Evolutionary conservation across 2,329 filamentous ascomycete species (phyloP).

Genomic region (Hymenoscyphus fraxineus): DNA sequence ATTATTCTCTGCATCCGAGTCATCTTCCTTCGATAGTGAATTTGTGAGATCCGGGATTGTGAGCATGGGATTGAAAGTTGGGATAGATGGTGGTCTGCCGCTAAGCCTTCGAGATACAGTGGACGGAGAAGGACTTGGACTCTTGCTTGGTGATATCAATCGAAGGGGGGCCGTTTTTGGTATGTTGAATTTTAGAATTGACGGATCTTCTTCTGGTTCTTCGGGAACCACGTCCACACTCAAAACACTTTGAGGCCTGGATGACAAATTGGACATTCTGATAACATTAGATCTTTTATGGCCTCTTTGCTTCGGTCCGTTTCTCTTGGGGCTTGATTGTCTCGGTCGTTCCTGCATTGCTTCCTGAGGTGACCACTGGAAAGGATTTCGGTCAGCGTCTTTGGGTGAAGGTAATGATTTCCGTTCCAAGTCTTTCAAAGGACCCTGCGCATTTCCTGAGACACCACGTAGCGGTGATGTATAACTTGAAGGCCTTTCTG

Average conservation of each 20-base stretch:
- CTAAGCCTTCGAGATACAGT: conserved; percentile 9
- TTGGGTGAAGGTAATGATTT: not conserved
- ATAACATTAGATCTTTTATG: conserved; percentile 29
- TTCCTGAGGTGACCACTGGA: conserved; percentile 30
- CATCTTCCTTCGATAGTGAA: not conserved
- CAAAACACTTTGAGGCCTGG: conserved; percentile 21
- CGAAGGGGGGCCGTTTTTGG: conserved; percentile 11
- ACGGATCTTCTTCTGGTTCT: conserved; percentile 24
- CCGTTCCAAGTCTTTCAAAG: conserved; percentile 7
- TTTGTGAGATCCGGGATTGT: conserved; percentile 9
- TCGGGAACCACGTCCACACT: conserved; percentile 26
- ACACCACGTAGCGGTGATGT: conserved; percentile 24
- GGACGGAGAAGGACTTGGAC: conserved; percentile 17
- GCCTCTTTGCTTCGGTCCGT: conserved; percentile 18
- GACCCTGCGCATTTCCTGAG: conserved; percentile 23
- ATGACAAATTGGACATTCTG: conserved; percentile 27
- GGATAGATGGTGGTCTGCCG: conserved; percentile 22
- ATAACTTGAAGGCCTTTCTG: conserved; percentile 14
- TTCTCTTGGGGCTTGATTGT: conserved; percentile 15
- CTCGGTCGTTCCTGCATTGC: conserved; percentile 17
- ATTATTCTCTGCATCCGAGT: not conserved
- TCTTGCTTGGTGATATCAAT: conserved; percentile 16
- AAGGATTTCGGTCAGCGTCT: conserved; percentile 21
- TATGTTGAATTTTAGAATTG: conserved; percentile 12
- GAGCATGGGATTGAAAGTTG: conserved; percentile 25